Base-by-base conservation (phyloP, 2,329 filamentous ascomycete species). In the Fusarium marasasianum region DNA sequence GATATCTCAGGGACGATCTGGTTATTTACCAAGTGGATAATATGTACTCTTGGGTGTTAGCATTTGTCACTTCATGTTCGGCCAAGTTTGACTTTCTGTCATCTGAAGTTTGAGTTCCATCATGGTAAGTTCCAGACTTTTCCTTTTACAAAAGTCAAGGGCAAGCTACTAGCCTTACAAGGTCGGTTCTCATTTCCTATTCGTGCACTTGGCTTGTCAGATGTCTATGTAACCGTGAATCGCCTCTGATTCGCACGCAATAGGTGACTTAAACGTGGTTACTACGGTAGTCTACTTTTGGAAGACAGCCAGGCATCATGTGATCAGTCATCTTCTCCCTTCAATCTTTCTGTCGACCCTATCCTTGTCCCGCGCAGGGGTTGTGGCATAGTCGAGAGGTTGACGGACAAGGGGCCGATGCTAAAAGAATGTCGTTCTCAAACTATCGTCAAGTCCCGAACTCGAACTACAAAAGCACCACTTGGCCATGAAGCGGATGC, bases 221-320 rank as follows among this genome's bases (percentile, higher is more conserved):
- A 45, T 43, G 26, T 29, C 45, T 51, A 71, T 62, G 71, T 38
- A 69, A 59, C 56, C 47, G 37, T 47, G n/a, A 33, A 24, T 57
- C 50, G 43, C 37, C n/a, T 59, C 50, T 69, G 72, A 72, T 72
- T 75, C 53, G 72, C 35, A 65, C 48, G 63, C 48, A 69, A 72
- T 45, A 15, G 22, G 40, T 45, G 35, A 65, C 26, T 61, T 55
- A 37, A 44, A 72, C 26, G 51, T 38, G 26, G 44, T 14, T 31
- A 29, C 33, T 47, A 73, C 51, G 40, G 48, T 69, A 50, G 59
- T 64, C 56, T 57, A 15, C 35, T 72, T 53, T 64, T 40, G 47
- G 59, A 53, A 43, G 22, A 22, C 38, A 33, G 20, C 35, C 20
- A 50, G 38, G 38, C 48, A 73, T 70, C 70, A 60, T 70, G 71